Evolutionary conservation across 176 grass and related monocot genomes (phyloP).

Genomic region (Musa acuminata): DNA sequence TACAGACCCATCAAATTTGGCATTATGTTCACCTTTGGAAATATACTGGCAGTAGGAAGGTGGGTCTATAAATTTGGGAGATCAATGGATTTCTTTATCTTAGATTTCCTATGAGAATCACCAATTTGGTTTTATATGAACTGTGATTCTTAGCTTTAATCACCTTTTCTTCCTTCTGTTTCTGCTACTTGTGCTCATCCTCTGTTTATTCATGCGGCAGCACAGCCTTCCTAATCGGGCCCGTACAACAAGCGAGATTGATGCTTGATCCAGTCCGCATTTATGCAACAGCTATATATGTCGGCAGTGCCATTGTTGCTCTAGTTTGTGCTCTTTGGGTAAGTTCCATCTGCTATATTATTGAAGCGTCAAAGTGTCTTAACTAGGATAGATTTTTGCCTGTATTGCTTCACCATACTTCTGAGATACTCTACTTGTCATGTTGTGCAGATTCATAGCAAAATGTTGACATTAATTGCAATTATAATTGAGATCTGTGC

Average conservation of each 20-base stretch:
- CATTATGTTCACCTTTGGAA: conserved; percentile 79
- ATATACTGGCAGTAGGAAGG: conserved; percentile 86
- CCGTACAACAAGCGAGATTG: conserved; percentile 56
- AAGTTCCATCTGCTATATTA: conserved; percentile 27
- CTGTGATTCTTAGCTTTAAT: background rate
- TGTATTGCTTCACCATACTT: background rate
- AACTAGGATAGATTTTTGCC: background rate
- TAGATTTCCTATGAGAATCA: too few species aligned
- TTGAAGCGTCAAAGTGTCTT: conserved; percentile 11
- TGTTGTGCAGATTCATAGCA: conserved; percentile 67
- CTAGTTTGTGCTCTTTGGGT: conserved; percentile 79
- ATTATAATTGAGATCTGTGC: conserved; percentile 82
- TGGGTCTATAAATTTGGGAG: conserved; percentile 19
- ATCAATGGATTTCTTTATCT: too few species aligned
- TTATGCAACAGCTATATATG: conserved; percentile 63
- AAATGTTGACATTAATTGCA: conserved; percentile 63
- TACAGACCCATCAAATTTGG: conserved; percentile 74
- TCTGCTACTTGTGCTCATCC: background rate
- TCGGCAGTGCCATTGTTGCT: conserved; percentile 65
- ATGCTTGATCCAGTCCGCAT: conserved; percentile 82
- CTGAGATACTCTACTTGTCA: background rate
- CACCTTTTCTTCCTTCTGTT: background rate
- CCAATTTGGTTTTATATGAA: too few species aligned
- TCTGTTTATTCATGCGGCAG: conserved; percentile 28
- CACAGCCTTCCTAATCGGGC: conserved; percentile 82